phyloP scores from a whole-genome alignment of 257 asterid genomes.

The Forsythia suspensa region DNA sequence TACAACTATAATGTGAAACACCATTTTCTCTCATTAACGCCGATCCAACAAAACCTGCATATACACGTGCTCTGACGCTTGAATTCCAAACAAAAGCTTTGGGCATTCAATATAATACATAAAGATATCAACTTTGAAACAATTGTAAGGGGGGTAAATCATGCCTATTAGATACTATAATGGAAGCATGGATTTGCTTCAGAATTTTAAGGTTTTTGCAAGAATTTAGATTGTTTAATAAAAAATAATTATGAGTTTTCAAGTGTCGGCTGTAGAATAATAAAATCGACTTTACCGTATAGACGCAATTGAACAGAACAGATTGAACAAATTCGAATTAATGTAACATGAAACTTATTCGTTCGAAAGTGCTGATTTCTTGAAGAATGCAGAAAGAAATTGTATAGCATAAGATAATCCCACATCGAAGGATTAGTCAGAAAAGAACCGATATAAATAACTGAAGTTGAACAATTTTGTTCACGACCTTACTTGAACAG shows the following conservation, averaged over 20 bases:
- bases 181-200: conserved; percentile 40
- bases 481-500: conserved; percentile 3
- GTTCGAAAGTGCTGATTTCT: not conserved
- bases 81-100: conserved; percentile 39
- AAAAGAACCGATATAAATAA: not conserved
- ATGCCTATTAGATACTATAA: conserved; percentile 29
- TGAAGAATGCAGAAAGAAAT: not conserved
- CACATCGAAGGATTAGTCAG: not conserved
- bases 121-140: conserved; percentile 36
- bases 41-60: conserved; percentile 10
- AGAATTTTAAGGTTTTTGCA: conserved; percentile 32
- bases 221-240: conserved; percentile 22
- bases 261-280: too few relatives aligned
- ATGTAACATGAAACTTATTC: too few relatives aligned
- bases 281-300: too few relatives aligned
- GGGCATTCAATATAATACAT: conserved; percentile 27
- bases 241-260: not conserved
- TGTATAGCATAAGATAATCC: not conserved
- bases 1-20: conserved; percentile 43
- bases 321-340: too few relatives aligned
- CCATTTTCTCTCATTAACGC: conserved; percentile 36
- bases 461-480: accelerated
- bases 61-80: conserved; percentile 29
- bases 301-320: too few relatives aligned
- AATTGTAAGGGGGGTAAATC: not conserved